Conservation (phyloP, 306 rosid genomes). For the Cicer yamashitae region DNA sequence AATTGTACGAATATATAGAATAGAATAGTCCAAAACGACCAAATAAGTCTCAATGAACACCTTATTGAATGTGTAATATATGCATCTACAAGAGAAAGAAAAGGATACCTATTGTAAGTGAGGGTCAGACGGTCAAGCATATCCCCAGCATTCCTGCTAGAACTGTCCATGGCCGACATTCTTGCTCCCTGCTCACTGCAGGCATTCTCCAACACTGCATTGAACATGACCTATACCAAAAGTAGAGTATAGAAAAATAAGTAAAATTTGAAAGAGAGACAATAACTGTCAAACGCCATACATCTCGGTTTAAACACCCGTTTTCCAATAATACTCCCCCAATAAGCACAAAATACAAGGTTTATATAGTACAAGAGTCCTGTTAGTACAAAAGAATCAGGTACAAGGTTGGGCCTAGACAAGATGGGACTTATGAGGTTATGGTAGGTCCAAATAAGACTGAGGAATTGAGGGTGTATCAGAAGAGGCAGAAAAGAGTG, state of each 20-base stretch:
- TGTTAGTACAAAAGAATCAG: background rate
- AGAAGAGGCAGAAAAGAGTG: background rate
- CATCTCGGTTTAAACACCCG: background rate
- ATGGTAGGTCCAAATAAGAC: background rate
- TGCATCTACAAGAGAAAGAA: conserved; percentile 26
- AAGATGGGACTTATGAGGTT: background rate
- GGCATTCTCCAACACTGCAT: conserved; percentile 95
- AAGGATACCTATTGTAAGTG: conserved; percentile 80
- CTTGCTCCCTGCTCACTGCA: conserved; percentile 99
- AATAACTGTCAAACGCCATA: background rate
- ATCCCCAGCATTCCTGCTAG: conserved; percentile 98
- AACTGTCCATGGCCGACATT: conserved; percentile 99
- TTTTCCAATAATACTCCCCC: conserved; percentile 11
- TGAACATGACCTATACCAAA: conserved; percentile 75
- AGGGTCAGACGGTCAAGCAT: conserved; percentile 99
- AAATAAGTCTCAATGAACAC: background rate
- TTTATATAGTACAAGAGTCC: background rate
- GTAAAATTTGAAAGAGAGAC: conserved; percentile 13
- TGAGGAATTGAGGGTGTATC: background rate
- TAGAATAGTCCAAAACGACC: background rate
- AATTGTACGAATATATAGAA: background rate
- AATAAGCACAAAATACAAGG: conserved; percentile 15
- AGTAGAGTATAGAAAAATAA: background rate
- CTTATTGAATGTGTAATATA: conserved; percentile 10
- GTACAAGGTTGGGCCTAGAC: background rate